Conservation (phyloP, 1,284 basidiomycete species). For the Peniophora sp. region DNA sequence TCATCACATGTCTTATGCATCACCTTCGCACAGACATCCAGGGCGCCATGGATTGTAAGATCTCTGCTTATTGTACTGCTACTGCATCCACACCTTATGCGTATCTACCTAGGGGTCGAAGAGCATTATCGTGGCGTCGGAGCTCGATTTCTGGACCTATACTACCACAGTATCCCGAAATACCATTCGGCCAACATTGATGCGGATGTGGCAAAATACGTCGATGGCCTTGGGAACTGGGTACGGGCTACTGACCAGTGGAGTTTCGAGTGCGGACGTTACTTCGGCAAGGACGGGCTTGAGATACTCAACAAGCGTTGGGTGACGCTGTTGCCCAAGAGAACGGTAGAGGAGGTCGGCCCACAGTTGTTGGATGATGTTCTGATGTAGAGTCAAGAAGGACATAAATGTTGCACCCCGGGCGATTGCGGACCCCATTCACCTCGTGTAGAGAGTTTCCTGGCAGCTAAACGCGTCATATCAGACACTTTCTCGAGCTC, state of each 20-base stretch:
- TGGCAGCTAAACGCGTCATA: too few species aligned
- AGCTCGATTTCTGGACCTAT: conserved; percentile 17
- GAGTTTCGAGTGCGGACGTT: conserved; percentile 34
- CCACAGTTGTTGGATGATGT: conserved; percentile 9
- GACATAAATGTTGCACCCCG: too few species aligned
- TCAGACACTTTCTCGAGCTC: too few species aligned
- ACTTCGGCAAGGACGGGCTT: conserved; percentile 28
- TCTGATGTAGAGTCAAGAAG: too few species aligned
- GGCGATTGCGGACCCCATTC: too few species aligned
- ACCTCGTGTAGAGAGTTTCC: too few species aligned
- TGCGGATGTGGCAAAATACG: conserved; percentile 22
- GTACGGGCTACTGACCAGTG: conserved; percentile 32
- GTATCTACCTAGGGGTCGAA: too few species aligned
- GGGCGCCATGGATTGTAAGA: conserved; percentile 27
- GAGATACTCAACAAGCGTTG: conserved; percentile 22
- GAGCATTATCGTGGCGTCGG: conserved; percentile 13
- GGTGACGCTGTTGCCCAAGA: conserved; percentile 14
- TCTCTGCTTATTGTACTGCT: not conserved
- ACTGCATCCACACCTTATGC: too few species aligned
- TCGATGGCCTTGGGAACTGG: conserved; percentile 35
- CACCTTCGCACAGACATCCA: conserved; percentile 21
- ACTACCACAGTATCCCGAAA: conserved; percentile 21
- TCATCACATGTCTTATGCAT: conserved; percentile 39
- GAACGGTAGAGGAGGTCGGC: conserved; percentile 10
- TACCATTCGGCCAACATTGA: conserved; percentile 24